These are phyloP conservation scores for Collybia mongolica DNA, from an alignment of 768 basidiomycete genomes.

Conservation along the genomic window DNA sequence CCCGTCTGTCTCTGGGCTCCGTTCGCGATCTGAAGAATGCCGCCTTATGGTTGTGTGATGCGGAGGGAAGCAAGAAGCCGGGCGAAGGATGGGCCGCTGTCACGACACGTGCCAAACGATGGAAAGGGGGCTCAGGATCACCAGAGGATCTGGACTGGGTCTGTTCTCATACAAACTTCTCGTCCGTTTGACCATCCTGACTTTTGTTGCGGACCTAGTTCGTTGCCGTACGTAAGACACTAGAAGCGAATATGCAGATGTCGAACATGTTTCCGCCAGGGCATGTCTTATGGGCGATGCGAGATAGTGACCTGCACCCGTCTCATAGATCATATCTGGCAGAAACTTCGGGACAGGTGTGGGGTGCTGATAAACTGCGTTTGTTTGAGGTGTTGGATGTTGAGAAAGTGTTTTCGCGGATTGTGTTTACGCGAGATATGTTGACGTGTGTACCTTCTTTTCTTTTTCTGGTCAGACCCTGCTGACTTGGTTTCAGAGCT, in stretches of 20 bases:
- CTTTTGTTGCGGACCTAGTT: conserved; percentile 44
- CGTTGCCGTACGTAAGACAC: conserved; percentile 75
- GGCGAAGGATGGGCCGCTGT: conserved; percentile 55
- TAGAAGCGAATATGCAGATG: conserved; percentile 83
- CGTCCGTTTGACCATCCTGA: not conserved
- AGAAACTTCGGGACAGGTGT: conserved; percentile 13
- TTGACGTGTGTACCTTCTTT: conserved; percentile 49
- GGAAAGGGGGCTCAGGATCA: conserved; percentile 56
- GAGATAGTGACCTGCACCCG: conserved; percentile 67
- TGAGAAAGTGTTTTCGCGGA: conserved; percentile 75
- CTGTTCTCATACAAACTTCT: conserved; percentile 9
- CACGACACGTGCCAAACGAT: conserved; percentile 48
- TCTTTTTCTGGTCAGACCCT: conserved; percentile 1
- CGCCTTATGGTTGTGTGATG: conserved; percentile 79
- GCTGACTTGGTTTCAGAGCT: conserved; percentile 38
- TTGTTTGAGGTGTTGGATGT: conserved; percentile 78
- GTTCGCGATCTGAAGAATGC: conserved; percentile 75
- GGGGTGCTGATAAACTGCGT: conserved; percentile 51
- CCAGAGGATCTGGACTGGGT: conserved; percentile 60
- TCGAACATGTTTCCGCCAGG: conserved; percentile 75
- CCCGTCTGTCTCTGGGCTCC: conserved; percentile 74
- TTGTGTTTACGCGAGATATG: conserved; percentile 84
- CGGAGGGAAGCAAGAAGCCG: conserved; percentile 42
- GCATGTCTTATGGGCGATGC: conserved; percentile 75
- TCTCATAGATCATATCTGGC: conserved; percentile 40